Conservation (phyloP, 179 eudicot species). For the Amaranthus tricolor region DNA sequence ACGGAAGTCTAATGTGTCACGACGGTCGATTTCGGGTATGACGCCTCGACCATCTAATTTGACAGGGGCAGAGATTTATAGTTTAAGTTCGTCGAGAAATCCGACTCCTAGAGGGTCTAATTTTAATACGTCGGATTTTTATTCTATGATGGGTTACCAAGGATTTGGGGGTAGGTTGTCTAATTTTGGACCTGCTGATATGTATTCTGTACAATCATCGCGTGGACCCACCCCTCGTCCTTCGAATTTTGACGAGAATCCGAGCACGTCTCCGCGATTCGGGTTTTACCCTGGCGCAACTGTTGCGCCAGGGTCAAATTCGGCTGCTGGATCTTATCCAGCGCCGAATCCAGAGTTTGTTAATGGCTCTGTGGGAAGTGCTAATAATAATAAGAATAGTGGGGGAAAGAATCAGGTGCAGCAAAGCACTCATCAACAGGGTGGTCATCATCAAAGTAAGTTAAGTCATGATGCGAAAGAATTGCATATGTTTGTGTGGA, state of each 20-base stretch:
- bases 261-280: slow-evolving; percentile 57
- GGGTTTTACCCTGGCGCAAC: slow-evolving; percentile 53
- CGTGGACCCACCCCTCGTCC: slow-evolving; percentile 73
- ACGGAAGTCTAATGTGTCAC: slow-evolving; percentile 60
- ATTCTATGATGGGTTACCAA: slow-evolving; percentile 77
- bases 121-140: slow-evolving; percentile 76
- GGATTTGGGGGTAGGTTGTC: slow-evolving; percentile 50
- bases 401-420: slow-evolving; percentile 29
- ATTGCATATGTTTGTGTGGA: slow-evolving; percentile 98
- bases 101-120: slow-evolving; percentile 88
- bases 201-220: slow-evolving; percentile 60
- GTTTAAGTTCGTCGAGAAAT: slow-evolving; percentile 75
- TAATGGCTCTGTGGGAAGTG: slow-evolving; percentile 9
- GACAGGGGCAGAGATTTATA: slow-evolving; percentile 92
- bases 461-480: slow-evolving; percentile 78
- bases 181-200: slow-evolving; percentile 48
- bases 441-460: slow-evolving; percentile 25
- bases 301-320: slow-evolving; percentile 2
- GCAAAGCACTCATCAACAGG: slow-evolving; percentile 15
- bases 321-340: slow-evolving; percentile 48
- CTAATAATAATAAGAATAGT: slow-evolving; percentile 15
- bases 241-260: slow-evolving; percentile 76
- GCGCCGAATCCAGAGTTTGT: slow-evolving; percentile 85
- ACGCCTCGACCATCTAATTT: slow-evolving; percentile 75
- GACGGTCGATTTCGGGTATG: slow-evolving; percentile 43